These are phyloP conservation scores for Globisporangium nagaii DNA, from an alignment of 352 stramenopile species.

Conservation along the genomic window DNA sequence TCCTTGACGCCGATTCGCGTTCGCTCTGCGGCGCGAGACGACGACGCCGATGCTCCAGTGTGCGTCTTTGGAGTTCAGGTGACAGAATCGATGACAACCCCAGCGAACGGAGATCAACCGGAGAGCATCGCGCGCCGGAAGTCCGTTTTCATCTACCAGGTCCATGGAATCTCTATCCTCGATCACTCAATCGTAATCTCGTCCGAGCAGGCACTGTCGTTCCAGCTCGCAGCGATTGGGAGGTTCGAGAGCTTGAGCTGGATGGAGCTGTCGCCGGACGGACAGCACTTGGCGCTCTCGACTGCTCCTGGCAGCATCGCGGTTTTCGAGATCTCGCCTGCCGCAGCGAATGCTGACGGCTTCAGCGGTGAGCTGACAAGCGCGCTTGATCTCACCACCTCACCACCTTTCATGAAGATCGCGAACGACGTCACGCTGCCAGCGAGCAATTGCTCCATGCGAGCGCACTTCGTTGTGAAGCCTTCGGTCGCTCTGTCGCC, in stretches of 20 bases:
- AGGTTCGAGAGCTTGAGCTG: constrained; percentile 1
- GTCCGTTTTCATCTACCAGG: not conserved
- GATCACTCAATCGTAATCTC: not conserved
- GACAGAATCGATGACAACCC: not conserved
- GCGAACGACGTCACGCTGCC: not conserved
- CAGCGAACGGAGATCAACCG: not conserved
- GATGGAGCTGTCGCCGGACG: constrained; percentile 24
- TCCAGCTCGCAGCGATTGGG: constrained; percentile 2
- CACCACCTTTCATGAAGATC: constrained; percentile 5
- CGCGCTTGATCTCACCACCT: constrained; percentile 3
- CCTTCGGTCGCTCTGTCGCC: not conserved
- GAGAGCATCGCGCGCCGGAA: not conserved
- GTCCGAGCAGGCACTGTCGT: not conserved
- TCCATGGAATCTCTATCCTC: not conserved
- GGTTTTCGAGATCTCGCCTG: not conserved
- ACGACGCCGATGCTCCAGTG: not conserved
- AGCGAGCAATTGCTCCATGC: not conserved
- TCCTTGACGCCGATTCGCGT: constrained; percentile 1
- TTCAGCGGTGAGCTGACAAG: not conserved
- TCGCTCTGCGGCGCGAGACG: not conserved
- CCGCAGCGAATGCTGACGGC: not conserved
- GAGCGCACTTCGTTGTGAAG: constrained; percentile 4
- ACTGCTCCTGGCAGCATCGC: constrained; percentile 1
- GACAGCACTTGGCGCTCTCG: constrained; percentile 17
- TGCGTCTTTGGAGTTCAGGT: not conserved